These are phyloP conservation scores for Trypanosoma platydactyli DNA, from an alignment of 208 protist genomes.

Conservation along the genomic window DNA sequence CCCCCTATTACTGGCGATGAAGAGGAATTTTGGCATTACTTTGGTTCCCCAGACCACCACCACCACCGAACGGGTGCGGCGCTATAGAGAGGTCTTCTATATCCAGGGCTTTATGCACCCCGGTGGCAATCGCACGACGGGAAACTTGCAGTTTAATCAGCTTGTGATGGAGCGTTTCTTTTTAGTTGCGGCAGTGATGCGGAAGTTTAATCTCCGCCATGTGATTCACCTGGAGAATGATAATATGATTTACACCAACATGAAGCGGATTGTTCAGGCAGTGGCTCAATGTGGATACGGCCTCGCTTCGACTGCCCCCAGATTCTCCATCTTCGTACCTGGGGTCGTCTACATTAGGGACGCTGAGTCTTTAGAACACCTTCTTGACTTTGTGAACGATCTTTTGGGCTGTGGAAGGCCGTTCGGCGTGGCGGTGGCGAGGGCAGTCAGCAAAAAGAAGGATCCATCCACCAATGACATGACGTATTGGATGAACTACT, in stretches of 20 bases:
- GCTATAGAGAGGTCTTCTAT: conserved; percentile 31
- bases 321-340: conserved; percentile 20
- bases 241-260: conserved; percentile 34
- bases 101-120: conserved; percentile 42
- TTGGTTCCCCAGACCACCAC: conserved; percentile 1
- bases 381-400: conserved; percentile 29
- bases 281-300: conserved; percentile 17
- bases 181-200: conserved; percentile 15
- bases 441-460: conserved; percentile 18
- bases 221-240: conserved; percentile 37
- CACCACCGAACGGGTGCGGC: conserved; percentile 5
- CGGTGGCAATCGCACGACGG: conserved; percentile 29
- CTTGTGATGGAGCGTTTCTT: conserved; percentile 32
- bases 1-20: background rate
- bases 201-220: conserved; percentile 8
- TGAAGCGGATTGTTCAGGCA: conserved; percentile 2
- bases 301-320: conserved; percentile 26
- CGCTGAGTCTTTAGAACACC: conserved; percentile 10
- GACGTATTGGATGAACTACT: conserved; percentile 41
- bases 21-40: conserved; percentile 16
- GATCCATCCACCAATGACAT: conserved; percentile 35
- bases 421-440: conserved; percentile 14
- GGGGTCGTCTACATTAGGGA: conserved; percentile 28
- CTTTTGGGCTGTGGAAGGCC: conserved; percentile 29
- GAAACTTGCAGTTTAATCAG: conserved; percentile 34